A percentile compares a stretch with the other conserved stretches of the same genome.
These are phyloP conservation scores for Daldinia loculata DNA, from an alignment of 495 filamentous ascomycete species.

Conservation along the genomic window DNA sequence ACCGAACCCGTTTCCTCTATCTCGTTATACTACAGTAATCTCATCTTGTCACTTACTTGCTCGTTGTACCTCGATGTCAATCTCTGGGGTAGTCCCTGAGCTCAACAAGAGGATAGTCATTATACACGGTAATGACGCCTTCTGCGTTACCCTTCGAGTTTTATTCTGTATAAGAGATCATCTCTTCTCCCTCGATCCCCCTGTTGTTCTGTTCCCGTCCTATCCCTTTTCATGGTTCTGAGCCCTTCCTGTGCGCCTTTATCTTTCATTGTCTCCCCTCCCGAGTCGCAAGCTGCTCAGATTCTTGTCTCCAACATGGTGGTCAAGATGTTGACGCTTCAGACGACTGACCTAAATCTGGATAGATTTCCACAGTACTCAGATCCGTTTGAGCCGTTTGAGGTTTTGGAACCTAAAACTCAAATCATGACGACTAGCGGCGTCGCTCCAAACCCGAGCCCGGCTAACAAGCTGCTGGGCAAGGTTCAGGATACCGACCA, in stretches of 20 bases:
- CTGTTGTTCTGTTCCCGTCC: neutral
- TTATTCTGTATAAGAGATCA: slow-evolving; percentile 13
- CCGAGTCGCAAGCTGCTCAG: neutral
- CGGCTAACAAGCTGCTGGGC: slow-evolving; percentile 49
- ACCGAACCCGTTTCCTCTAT: slow-evolving; percentile 9
- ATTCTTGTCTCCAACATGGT: slow-evolving; percentile 31
- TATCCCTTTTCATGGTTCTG: slow-evolving; percentile 10
- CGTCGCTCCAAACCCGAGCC: slow-evolving; percentile 14
- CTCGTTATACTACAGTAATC: slow-evolving; percentile 6
- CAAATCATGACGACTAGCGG: slow-evolving; percentile 44
- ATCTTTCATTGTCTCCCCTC: neutral
- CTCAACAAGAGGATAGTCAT: slow-evolving; percentile 7
- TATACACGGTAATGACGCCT: slow-evolving; percentile 27
- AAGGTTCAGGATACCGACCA: slow-evolving; percentile 47
- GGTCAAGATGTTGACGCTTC: slow-evolving; percentile 50
- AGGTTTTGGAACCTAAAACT: slow-evolving; percentile 26
- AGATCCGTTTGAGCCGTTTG: slow-evolving; percentile 50
- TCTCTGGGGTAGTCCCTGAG: slow-evolving; percentile 18
- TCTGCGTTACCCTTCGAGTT: slow-evolving; percentile 12
- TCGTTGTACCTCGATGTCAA: slow-evolving; percentile 13
- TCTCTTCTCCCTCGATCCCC: neutral
- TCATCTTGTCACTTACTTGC: slow-evolving; percentile 10
- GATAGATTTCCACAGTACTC: slow-evolving; percentile 52
- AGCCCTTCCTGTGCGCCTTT: neutral
- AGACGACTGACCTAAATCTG: slow-evolving; percentile 54